These are phyloP conservation scores for Grifola frondosa DNA, from an alignment of 1,284 basidiomycete species.

Conservation along the genomic window DNA sequence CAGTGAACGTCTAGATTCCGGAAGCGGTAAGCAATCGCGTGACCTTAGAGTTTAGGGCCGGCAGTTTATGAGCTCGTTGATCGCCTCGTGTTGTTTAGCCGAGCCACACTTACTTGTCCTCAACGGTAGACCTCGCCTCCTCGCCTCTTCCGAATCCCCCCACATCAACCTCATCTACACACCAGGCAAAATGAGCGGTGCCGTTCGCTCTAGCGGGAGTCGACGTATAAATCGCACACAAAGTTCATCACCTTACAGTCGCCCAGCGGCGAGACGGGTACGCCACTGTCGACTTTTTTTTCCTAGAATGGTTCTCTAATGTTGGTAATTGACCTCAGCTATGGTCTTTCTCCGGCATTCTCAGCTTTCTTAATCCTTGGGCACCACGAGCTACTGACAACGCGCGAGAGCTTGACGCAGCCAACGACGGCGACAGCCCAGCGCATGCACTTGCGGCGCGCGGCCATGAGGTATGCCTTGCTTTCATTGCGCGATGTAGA, in stretches of 20 bases:
- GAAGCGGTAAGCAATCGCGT: constrained; percentile 16
- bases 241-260: constrained; percentile 25
- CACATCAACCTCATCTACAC: background rate
- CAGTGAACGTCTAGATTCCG: constrained; percentile 11
- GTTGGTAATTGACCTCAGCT: constrained; percentile 9
- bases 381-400: too few species aligned
- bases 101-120: constrained; percentile 9
- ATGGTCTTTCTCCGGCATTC: constrained; percentile 22
- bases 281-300: constrained; percentile 1
- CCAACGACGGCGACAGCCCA: background rate
- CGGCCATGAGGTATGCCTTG: constrained; percentile 13
- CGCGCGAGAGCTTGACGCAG: background rate
- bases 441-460: constrained; percentile 7
- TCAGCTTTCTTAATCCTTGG: constrained; percentile 25
- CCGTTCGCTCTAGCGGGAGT: constrained; percentile 10
- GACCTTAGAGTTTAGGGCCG: constrained; percentile 25
- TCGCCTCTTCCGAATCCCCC: constrained; percentile 7
- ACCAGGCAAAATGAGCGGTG: constrained; percentile 20
- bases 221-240: constrained; percentile 22
- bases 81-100: constrained; percentile 13
- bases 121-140: constrained; percentile 2
- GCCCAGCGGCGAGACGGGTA: constrained; percentile 18
- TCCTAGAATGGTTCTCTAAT: background rate
- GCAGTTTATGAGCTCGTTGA: constrained; percentile 6
- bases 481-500: too few species aligned